Base-by-base conservation (phyloP, 441 rosid species). In the Adansonia madagascariensis region DNA sequence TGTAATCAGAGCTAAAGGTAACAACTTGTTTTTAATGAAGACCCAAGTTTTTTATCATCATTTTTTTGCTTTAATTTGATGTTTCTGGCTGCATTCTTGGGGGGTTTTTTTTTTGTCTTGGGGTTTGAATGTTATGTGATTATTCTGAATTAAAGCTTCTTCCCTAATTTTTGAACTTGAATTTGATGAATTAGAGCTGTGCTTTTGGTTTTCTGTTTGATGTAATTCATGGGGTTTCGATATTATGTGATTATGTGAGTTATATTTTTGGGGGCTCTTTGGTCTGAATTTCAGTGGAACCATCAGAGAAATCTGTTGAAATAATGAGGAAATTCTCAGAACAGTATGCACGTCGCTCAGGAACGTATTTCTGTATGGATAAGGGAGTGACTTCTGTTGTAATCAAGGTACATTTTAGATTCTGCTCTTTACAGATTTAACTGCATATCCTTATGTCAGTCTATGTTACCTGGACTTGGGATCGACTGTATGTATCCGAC, bases 301-400 rank as follows among this genome's bases (percentile, higher is more conserved):
- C 96, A 3, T 83, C 94, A 46, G 97, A 95, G 69, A 93, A 95
- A 77, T 93, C 97, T 27, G 86, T 93, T 60, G 99, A 95, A 80
- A 74, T 93, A 24, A 93, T 93, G 99, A 91, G 97, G 89, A 95
- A 95, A 82, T 93, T 95, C 89, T 95, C 98, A 0, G 98, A 95
- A 86, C 99, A 95, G 82, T 95, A 95, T 80, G 97, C 96, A 64
- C 93, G 95, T 79, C 89, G 84, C 73, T 93, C 98, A 1, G 98
- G 94, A 71, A 95, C 99, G 17, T 95, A 86, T 80, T 95, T 95
- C 86, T 93, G 99, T 77, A 88, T 86, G 9, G 99, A 93, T 56
- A 95, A 95, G 87, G 91, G 95, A 18, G 99, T 95, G 74, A 93
- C 99, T 74, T 83, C 99, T 69, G 98, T 95, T 65, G 99, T 95